A percentile compares a stretch with the other conserved stretches of the same genome.
These are phyloP conservation scores for Ceratobasidium sp. DNA, from an alignment of 1,284 basidiomycete species.

Conservation along the genomic window DNA sequence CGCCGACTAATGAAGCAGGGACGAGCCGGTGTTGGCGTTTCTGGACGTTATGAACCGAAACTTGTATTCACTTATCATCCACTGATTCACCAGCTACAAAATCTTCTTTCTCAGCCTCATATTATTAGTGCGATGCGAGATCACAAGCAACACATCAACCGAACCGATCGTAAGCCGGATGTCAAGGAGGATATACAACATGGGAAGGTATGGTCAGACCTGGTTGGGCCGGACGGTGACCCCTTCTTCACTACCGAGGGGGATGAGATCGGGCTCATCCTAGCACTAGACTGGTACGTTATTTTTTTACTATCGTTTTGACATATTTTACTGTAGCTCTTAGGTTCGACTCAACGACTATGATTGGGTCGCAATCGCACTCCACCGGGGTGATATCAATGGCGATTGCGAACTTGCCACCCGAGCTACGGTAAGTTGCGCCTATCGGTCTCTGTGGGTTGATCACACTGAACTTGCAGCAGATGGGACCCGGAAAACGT, in stretches of 20 bases:
- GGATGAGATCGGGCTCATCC: slow-evolving; percentile 33
- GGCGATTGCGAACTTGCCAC: slow-evolving; percentile 32
- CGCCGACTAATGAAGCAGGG: slow-evolving; percentile 1
- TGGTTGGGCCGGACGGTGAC: slow-evolving; percentile 8
- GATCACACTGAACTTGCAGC: neutral
- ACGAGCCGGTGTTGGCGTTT: neutral
- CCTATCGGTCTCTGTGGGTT: neutral
- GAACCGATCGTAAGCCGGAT: slow-evolving; percentile 6
- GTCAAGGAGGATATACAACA: slow-evolving; percentile 39
- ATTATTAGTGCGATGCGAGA: slow-evolving; percentile 20
- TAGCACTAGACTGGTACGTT: slow-evolving; percentile 34
- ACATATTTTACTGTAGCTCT: neutral
- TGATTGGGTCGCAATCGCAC: slow-evolving; percentile 16
- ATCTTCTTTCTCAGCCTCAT: slow-evolving; percentile 14
- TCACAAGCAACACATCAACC: slow-evolving; percentile 15
- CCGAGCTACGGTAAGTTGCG: slow-evolving; percentile 28
- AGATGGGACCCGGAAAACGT: slow-evolving; percentile 34
- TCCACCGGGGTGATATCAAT: slow-evolving; percentile 19
- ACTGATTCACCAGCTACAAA: slow-evolving; percentile 9
- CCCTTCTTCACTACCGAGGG: slow-evolving; percentile 21
- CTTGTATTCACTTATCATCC: slow-evolving; percentile 14
- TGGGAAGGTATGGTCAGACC: slow-evolving; percentile 32
- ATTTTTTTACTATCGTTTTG: neutral
- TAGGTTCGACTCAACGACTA: slow-evolving; percentile 33
- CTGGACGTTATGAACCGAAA: neutral